Base-by-base conservation (phyloP, 1,284 basidiomycete species). In the Ceratobasidium theobromae region DNA sequence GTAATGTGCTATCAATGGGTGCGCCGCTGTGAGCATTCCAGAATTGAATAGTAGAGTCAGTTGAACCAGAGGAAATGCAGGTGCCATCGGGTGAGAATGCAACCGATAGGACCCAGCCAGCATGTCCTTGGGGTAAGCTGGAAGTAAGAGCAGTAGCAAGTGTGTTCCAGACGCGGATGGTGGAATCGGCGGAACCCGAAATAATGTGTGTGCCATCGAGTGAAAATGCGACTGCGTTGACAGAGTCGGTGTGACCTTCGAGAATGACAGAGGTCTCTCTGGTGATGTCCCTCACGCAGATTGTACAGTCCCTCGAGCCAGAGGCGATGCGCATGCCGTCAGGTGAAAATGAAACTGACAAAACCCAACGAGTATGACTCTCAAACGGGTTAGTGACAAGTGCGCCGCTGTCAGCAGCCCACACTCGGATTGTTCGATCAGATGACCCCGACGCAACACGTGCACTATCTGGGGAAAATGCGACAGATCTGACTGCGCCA, bases 131-230 rank as follows among this genome's bases (percentile, higher is more conserved):
- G 35, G 8, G 35, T 16, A 38, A 8, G 35, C 16, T 38, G 35
- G 35, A 8, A 8, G 35, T 16, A n/a, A n/a, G n/a, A n/a, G n/a
- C n/a, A n/a, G n/a, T 16, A 16, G 35, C 35, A 8, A 8, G 35
- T 16, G 16, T 38, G 41, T 68, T 60, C 66, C 67, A 68, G n/a
- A 68, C 23, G 23, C 53, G 67, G n/a, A 68, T 48, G n/a, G 66
- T 55, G 21, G 51, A 16, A 57, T 67, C 67, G 27, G 4, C n/a
- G n/a, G 66, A 67, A 3, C 64, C 65, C 8, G 66, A 67, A 30
- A 32, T 55, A 16, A 60, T 9, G 21, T 28, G 41, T 30, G 2
- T 8, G 4, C 54, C 41, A 16, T 45, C 23, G 16, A 40, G 54
- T 18, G 54, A 66, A 54, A 49, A 68, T 8, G 67, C 23, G n/a